Conservation (phyloP, 148 eudicot genomes). For the Rhododendron simsii region DNA sequence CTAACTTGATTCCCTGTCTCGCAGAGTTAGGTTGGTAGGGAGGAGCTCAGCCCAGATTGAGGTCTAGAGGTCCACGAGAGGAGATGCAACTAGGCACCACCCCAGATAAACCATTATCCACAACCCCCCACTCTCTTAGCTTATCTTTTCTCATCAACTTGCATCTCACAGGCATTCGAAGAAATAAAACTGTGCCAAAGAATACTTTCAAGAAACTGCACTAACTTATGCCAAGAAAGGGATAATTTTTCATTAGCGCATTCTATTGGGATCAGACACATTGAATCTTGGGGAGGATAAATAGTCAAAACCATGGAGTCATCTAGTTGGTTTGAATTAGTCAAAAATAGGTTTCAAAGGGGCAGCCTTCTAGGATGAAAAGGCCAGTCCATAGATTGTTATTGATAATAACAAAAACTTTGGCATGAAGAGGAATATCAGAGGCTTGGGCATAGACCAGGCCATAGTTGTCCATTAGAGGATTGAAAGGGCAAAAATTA, state of each 20-base stretch:
- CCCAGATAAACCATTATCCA: neutral
- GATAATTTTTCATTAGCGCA: neutral
- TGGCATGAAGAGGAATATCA: neutral
- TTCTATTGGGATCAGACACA: neutral
- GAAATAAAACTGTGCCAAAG: too few relatives aligned
- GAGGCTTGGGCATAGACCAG: neutral
- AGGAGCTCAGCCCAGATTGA: neutral
- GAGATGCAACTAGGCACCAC: neutral
- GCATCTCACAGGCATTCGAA: too few relatives aligned
- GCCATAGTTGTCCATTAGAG: neutral
- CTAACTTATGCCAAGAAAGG: too few relatives aligned
- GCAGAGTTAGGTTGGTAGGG: neutral
- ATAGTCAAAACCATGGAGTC: neutral
- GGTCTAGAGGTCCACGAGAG: neutral
- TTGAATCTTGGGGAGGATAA: neutral
- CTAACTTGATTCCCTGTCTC: neutral
- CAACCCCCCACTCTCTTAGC: too few relatives aligned
- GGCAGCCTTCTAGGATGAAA: neutral
- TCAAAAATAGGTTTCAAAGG: neutral
- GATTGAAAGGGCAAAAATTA: neutral
- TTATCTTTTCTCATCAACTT: too few relatives aligned
- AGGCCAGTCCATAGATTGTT: neutral
- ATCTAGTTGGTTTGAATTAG: neutral
- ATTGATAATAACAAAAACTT: neutral
- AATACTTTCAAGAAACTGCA: too few relatives aligned